Conservation (phyloP, 2,329 filamentous ascomycete species). For the Apiospora pterosperma region DNA sequence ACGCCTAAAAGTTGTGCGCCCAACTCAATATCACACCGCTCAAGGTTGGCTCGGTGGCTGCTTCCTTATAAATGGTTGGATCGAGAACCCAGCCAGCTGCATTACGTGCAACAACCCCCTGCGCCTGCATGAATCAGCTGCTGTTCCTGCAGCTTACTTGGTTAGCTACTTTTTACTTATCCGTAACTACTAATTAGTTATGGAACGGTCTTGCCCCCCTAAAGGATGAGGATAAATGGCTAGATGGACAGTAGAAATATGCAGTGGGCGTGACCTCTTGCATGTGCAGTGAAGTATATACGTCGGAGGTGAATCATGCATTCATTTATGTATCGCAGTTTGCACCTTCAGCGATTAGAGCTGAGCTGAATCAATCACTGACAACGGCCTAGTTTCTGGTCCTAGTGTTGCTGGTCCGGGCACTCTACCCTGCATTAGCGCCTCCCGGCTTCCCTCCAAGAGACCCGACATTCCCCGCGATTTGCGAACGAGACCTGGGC, state of each 20-base stretch:
- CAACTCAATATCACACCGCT: not conserved
- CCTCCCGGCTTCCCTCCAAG: not conserved
- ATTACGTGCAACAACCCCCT: not conserved
- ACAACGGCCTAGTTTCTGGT: not conserved
- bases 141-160: slow-evolving; percentile 2
- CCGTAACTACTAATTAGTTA: too few species aligned
- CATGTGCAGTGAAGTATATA: not conserved
- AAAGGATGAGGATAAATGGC: not conserved
- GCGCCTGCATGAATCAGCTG: slow-evolving; percentile 2
- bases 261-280: not conserved
- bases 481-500: not conserved
- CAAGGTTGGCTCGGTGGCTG: not conserved
- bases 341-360: not conserved
- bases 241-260: not conserved
- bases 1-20: not conserved
- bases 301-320: not conserved
- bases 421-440: not conserved
- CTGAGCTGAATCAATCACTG: not conserved
- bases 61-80: not conserved
- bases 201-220: not conserved
- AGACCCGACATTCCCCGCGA: not conserved
- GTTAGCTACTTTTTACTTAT: too few species aligned
- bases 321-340: not conserved
- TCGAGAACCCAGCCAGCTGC: not conserved
- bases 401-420: too few species aligned